Evolutionary conservation across 2,329 filamentous ascomycete species (phyloP), one percentile per base, ranked within the genome.

Genomic region (Penicillium frequentans): DNA sequence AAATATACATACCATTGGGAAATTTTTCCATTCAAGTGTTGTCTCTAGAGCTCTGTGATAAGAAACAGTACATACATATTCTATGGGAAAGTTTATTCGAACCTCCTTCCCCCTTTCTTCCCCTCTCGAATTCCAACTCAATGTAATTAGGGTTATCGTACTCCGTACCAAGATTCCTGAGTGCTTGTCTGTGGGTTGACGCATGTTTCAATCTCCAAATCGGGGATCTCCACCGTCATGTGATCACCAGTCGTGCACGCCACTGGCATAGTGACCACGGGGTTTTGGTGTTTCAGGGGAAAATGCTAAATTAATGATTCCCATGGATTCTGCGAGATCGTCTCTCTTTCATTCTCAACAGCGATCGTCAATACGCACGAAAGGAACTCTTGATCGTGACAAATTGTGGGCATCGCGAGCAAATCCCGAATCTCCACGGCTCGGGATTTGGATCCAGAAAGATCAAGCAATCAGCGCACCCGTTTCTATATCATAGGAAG

Each of bases 371-470:
- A 29, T 23, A 29, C 16, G 26, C 37, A 43, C 39, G 46, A 24
- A 45, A 24, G 29, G n/a, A 39, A 27, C 31, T 29, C 9, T 39
- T 39, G 50, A 37, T 49, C 39, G 51, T 57, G 56, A 58, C 56
- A 59, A 57, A 60, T 62, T 55, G 52, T 49, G 51, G 48, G 29
- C 33, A 46, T 53, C 51, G 50, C 52, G 61, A 66, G 56, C 71
- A 74, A 73, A 73, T 68, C 72, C 72, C 71, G 71, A 68, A 63
- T 54, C 52, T 54, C 55, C 50, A 61, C 56, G 54, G 54, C 53
- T 68, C 72, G 72, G 72, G 72, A 71, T 74, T 73, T 74, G 72
- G 50, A 54, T 58, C 55, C 37, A 46, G 58, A 54, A 57, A 59
- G 57, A 63, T 64, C 61, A 64, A 68, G 69, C 70, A 70, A 64